Conservation (phyloP, 371 early-diverging fungal species). For the Mortierella sp. region DNA sequence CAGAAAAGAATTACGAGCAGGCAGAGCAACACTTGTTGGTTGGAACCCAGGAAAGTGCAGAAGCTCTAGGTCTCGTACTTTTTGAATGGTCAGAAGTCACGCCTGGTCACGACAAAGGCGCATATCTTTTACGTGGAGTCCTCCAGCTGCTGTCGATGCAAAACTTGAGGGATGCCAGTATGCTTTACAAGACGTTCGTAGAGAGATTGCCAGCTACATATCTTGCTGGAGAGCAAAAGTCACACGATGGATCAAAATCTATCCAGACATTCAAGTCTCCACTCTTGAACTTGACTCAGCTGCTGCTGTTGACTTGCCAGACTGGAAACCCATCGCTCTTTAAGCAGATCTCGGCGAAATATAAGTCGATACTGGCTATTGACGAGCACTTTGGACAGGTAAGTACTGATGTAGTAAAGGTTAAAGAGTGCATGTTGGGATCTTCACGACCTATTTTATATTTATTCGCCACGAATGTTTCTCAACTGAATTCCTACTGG, state of each 20-base stretch:
- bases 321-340: slow-evolving; percentile 74
- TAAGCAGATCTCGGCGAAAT: slow-evolving; percentile 68
- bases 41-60: slow-evolving; percentile 85
- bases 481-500: not conserved
- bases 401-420: not conserved
- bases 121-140: slow-evolving; percentile 83
- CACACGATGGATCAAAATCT: slow-evolving; percentile 56
- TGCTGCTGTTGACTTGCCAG: slow-evolving; percentile 78
- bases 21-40: slow-evolving; percentile 84
- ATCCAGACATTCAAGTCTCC: slow-evolving; percentile 68
- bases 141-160: slow-evolving; percentile 83
- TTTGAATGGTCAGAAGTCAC: slow-evolving; percentile 77
- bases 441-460: too few species aligned
- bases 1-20: slow-evolving; percentile 68
- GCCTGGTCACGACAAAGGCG: slow-evolving; percentile 72
- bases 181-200: slow-evolving; percentile 73
- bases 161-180: slow-evolving; percentile 79
- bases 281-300: slow-evolving; percentile 78
- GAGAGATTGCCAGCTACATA: slow-evolving; percentile 55
- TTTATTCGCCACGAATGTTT: too few species aligned
- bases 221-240: slow-evolving; percentile 44
- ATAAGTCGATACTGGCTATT: slow-evolving; percentile 62
- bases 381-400: slow-evolving; percentile 61
- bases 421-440: too few species aligned
- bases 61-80: slow-evolving; percentile 76